Conservation (phyloP, 345 rosid genomes). For the Xanthoceras sorbifolium region DNA sequence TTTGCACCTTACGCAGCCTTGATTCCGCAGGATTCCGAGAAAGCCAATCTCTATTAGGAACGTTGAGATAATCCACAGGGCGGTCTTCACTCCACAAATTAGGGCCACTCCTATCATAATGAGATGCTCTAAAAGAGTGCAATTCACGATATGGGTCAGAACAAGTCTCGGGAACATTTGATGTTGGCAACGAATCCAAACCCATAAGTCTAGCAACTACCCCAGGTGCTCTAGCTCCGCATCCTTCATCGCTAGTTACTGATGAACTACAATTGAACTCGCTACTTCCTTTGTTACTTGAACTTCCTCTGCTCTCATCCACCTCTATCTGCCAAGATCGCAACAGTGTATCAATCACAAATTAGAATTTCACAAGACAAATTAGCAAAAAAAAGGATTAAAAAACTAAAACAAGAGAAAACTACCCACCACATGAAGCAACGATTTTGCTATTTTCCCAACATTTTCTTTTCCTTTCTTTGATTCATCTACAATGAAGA, state of each 20-base stretch:
- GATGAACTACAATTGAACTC: slow-evolving; percentile 67
- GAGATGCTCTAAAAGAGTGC: slow-evolving; percentile 34
- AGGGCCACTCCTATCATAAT: slow-evolving; percentile 28
- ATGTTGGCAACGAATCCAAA: slow-evolving; percentile 75
- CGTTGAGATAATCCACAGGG: slow-evolving; percentile 36
- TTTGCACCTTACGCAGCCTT: slow-evolving; percentile 42
- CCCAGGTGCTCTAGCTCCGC: slow-evolving; percentile 68
- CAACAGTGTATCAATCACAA: slow-evolving; percentile 17
- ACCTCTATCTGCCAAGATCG: slow-evolving; percentile 42
- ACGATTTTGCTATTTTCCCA: slow-evolving; percentile 29
- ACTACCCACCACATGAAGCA: slow-evolving; percentile 46
- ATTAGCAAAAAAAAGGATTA: slow-evolving; percentile 5
- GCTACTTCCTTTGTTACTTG: slow-evolving; percentile 45
- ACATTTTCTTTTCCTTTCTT: slow-evolving; percentile 49
- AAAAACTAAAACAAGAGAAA: neutral
- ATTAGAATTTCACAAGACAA: neutral
- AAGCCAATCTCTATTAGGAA: slow-evolving; percentile 39
- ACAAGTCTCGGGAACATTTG: slow-evolving; percentile 44
- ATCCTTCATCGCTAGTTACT: slow-evolving; percentile 66
- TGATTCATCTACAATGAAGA: slow-evolving; percentile 39
- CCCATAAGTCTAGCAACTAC: slow-evolving; percentile 98
- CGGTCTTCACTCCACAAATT: slow-evolving; percentile 46
- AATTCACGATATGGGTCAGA: slow-evolving; percentile 38
- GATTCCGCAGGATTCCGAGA: slow-evolving; percentile 40
- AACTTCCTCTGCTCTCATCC: slow-evolving; percentile 45